Conservation (phyloP, 2,329 filamentous ascomycete species). For the Zopfia rhizophila region DNA sequence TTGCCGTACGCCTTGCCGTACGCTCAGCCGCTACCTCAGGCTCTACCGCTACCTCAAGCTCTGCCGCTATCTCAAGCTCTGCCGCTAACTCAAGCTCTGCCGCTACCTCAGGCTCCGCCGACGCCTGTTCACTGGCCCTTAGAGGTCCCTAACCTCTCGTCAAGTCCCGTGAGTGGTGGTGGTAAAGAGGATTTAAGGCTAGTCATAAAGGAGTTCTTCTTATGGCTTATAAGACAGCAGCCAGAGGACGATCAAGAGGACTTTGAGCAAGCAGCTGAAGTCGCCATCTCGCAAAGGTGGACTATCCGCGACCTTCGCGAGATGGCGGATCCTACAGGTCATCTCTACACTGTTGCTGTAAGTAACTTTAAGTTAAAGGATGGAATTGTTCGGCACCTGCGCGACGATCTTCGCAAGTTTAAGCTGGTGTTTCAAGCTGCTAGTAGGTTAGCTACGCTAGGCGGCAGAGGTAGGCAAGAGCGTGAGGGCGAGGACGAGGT, state of each 20-base stretch:
- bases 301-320: slow-evolving; percentile 2
- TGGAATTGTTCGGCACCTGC: slow-evolving; percentile 6
- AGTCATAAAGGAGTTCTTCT: neutral
- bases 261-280: neutral
- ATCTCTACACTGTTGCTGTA: slow-evolving; percentile 3
- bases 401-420: neutral
- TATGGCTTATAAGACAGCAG: slow-evolving; percentile 2
- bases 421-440: too few species aligned
- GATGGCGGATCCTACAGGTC: neutral
- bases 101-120: too few species aligned
- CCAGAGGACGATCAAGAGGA: neutral
- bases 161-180: neutral
- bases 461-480: too few species aligned
- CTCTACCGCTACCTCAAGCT: too few species aligned
- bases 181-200: neutral
- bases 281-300: slow-evolving; percentile 1
- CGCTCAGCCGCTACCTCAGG: too few species aligned
- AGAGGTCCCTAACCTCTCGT: too few species aligned
- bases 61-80: too few species aligned
- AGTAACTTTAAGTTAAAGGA: slow-evolving; percentile 1
- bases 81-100: too few species aligned
- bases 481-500: too few species aligned
- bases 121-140: too few species aligned
- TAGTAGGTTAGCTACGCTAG: too few species aligned
- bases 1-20: too few species aligned